Conservation (phyloP, 2,329 filamentous ascomycete species). For the Paraphaeosphaeria minitans region DNA sequence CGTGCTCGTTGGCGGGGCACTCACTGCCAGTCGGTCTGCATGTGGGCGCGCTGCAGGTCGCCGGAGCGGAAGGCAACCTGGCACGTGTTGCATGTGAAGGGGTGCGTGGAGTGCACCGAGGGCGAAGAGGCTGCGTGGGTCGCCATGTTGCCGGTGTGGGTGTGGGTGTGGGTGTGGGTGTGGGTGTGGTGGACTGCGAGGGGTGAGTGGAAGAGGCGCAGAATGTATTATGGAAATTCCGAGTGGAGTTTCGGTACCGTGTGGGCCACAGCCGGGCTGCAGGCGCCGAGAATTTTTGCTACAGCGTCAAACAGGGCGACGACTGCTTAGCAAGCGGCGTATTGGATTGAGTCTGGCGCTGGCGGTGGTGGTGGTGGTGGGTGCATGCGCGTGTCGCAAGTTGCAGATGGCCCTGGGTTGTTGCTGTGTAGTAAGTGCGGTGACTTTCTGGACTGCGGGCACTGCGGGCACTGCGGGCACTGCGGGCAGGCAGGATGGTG, state of each 20-base stretch:
- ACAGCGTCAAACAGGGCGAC: neutral
- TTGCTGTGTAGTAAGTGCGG: no score
- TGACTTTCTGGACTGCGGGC: neutral
- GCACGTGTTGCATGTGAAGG: slow-evolving; percentile 98
- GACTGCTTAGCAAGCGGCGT: neutral
- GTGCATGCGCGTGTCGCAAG: neutral
- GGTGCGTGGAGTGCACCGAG: slow-evolving; percentile 61
- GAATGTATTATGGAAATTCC: slow-evolving; percentile 1
- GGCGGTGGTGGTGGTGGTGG: neutral
- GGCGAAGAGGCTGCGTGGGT: slow-evolving; percentile 32
- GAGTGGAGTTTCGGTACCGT: slow-evolving; percentile 5
- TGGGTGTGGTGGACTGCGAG: neutral
- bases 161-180: neutral
- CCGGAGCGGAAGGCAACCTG: slow-evolving; percentile 95
- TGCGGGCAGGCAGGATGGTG: neutral
- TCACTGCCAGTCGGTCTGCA: slow-evolving; percentile 99
- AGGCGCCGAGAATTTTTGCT: neutral
- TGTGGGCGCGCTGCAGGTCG: slow-evolving; percentile 91
- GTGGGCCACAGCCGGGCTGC: neutral
- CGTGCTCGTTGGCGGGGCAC: slow-evolving; percentile 47
- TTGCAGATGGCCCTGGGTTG: neutral
- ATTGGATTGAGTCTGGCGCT: no score
- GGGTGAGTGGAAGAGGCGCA: neutral
- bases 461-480: no score
- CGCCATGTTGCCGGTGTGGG: slow-evolving; percentile 36